phyloP scores from a whole-genome alignment of 2,329 filamentous ascomycete genomes.

The Cladosporium oxysporum region DNA sequence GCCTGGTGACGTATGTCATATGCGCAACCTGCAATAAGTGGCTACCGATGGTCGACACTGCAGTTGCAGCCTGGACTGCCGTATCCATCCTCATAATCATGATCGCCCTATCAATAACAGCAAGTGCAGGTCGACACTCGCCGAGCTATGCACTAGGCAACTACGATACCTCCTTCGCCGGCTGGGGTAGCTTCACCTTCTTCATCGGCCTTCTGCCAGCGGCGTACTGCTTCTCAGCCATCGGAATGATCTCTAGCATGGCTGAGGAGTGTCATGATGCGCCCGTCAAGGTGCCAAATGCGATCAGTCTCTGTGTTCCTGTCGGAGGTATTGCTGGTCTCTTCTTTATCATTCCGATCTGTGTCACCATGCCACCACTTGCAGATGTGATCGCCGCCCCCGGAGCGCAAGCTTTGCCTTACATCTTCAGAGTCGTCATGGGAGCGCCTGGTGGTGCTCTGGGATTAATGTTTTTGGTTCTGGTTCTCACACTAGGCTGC shows the following conservation, averaged over 20 bases:
- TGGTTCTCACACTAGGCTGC: constrained; percentile 56
- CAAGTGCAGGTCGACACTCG: constrained; percentile 56
- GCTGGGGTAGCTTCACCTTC: constrained; percentile 62
- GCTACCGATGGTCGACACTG: constrained; percentile 63
- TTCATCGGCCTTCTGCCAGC: constrained; percentile 62
- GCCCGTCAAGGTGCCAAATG: constrained; percentile 54
- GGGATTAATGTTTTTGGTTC: constrained; percentile 52
- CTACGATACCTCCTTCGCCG: constrained; percentile 58
- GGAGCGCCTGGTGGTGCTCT: constrained; percentile 50
- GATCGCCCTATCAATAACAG: constrained; percentile 58
- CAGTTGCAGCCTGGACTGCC: constrained; percentile 58
- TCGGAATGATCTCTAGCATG: constrained; percentile 66
- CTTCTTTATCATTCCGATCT: constrained; percentile 59
- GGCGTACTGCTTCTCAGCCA: constrained; percentile 43
- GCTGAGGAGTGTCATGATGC: constrained; percentile 61
- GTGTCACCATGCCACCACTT: constrained; percentile 52
- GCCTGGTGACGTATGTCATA: constrained; percentile 63
- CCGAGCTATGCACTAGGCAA: constrained; percentile 54
- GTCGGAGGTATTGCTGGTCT: constrained; percentile 57
- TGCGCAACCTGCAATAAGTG: constrained; percentile 68
- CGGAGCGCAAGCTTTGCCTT: constrained; percentile 52
- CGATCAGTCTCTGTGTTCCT: constrained; percentile 54
- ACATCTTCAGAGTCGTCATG: constrained; percentile 54
- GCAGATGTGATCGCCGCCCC: constrained; percentile 49
- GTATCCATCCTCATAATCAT: constrained; percentile 59